Evolutionary conservation across 495 filamentous ascomycete species (phyloP), one percentile per base, ranked within the genome.

Genomic region (Hypoxylon trugodes): DNA sequence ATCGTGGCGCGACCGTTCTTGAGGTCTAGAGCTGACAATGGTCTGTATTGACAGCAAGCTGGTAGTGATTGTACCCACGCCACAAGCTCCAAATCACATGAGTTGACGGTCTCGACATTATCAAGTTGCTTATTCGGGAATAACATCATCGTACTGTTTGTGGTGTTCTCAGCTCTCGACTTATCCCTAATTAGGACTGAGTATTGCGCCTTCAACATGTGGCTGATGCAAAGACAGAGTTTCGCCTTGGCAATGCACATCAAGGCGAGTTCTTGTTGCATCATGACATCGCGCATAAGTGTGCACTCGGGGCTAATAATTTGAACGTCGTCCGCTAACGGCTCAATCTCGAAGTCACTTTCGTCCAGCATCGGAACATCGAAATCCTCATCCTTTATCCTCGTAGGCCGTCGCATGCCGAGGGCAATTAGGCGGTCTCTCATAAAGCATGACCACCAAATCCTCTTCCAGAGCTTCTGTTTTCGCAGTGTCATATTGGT

Each of bases 391-490:
- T 89, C 87, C 81, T 96, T 95, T 74, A 96, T 91, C 36, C 92
- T 81, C 59, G 91, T 93, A 7, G 92, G 93, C 57, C 92, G 84
- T 47, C 93, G 84, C 92, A 96, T 96, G 30, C 92, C 93, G 15
- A 96, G 73, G 4, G 93, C 93, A 56, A 97, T 89, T 28, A 96
- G 75, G 36, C 91, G 89, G 74, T 97, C 93, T 36, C 92, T 86
- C 82, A 94, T 95, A 66, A 93, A 95, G 53, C 89, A 92, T 42
- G 90, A 93, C 93, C 93, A 96, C 93, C 92, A 97, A 52, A 97
- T 91, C 26, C 91, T 81, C 74, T 93, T 96, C 90, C 91, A 94
- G 61, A 96, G 78, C 59, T 84, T 87, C 67, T 90, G 88, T 71
- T 86, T 85, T 49, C 84, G 81, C 15, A 80, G 67, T 22, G 88